Base-by-base conservation (phyloP, 768 basidiomycete genomes). In the Suillus sp. region DNA sequence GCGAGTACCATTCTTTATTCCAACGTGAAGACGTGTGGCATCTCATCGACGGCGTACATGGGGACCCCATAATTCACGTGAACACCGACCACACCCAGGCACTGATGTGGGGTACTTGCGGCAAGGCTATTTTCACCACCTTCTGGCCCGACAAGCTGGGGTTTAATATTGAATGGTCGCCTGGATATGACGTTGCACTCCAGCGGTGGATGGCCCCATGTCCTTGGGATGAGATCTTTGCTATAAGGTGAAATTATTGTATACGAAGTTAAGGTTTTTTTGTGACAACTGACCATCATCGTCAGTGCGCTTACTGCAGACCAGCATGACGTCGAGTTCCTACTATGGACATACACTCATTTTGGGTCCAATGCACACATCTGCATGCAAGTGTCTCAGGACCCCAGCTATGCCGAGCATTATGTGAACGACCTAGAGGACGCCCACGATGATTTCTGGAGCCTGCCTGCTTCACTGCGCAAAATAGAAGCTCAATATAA, bases 121-220 rank as follows among this genome's bases (percentile, higher is more conserved):
- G 47, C 25, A 48, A 48, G 47, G 13, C 47, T 25, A 48, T 48
- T 27, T 48, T 48, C 47, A 48, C 47, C 14, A 48, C 47, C 47
- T 47, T 47, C 13, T 47, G 47, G 47, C 47, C 47, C 25, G 47
- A 48, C 14, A 48, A 25, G 1, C 25, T 48, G 47, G 25, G 47
- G 14, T 48, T 48, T 25, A 47, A 47, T 6, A 47, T 47, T 47
- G 47, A 47, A 47, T 47, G 47, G 47, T 47, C 47, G 13, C 22
- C 47, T 47, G 47, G 47, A 25, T 47, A 47, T 47, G 47, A 47
- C 5, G 47, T 47, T 25, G 47, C 47, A 11, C 47, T 47, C 13
- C 47, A 25, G 47, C 47, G 22, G 22, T 47, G 47, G 47, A 47
- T 47, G 47, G 13, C 47, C 2, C 47, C 47, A 25, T 47, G 47